These are phyloP conservation scores for Theobroma grandiflorum DNA, from an alignment of 441 rosid genomes.

Conservation along the genomic window DNA sequence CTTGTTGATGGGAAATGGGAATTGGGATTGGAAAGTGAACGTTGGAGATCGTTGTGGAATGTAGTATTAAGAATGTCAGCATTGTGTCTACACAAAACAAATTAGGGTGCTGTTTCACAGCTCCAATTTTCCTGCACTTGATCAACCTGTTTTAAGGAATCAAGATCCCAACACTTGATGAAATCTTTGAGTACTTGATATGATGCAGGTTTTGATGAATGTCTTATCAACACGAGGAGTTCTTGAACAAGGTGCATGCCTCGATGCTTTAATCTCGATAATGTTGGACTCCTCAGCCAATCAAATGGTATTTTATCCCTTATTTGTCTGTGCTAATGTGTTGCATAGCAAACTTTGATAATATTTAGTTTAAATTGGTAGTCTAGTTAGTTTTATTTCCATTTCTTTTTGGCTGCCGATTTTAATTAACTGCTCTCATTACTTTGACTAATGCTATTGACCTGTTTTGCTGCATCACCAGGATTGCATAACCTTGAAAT, in stretches of 20 bases:
- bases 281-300: conserved; percentile 90
- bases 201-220: conserved; percentile 82
- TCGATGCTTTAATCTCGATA: conserved; percentile 86
- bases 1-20: not conserved
- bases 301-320: conserved; percentile 70
- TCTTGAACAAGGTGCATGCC: conserved; percentile 86
- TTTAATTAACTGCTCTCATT: not conserved
- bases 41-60: not conserved
- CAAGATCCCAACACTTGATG: not conserved
- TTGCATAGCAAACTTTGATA: not conserved
- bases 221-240: conserved; percentile 78
- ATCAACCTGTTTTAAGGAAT: not conserved
- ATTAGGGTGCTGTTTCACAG: not conserved
- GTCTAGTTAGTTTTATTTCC: not conserved
- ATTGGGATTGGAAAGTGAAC: conserved; percentile 3
- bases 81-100: not conserved
- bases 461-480: not conserved
- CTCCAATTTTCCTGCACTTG: conserved; percentile 2
- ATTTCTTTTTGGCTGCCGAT: not conserved
- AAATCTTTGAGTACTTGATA: not conserved
- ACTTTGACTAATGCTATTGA: not conserved
- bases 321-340: conserved; percentile 2
- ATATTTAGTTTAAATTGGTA: not conserved
- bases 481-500: not conserved
- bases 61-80: not conserved